Percentiles rank a stretch among this genome's conserved stretches.
phyloP scores from a whole-genome alignment of 148 eudicot genomes.

The Bassia scoparia region DNA sequence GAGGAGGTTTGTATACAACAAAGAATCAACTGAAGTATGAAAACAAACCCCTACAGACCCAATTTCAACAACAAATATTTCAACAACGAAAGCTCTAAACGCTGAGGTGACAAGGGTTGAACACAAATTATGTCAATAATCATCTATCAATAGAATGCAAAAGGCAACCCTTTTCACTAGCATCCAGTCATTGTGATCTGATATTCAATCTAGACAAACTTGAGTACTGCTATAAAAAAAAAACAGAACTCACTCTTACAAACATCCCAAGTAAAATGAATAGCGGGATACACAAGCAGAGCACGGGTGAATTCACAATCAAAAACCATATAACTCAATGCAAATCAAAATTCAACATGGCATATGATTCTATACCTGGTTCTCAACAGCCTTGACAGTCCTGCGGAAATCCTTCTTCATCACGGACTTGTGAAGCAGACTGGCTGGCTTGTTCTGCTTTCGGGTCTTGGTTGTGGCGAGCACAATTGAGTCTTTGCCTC shows the following conservation, averaged over 20 bases:
- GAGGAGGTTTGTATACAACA: too few relatives aligned
- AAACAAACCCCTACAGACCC: too few relatives aligned
- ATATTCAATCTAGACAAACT: too few relatives aligned
- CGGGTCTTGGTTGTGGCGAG: slow-evolving; percentile 83
- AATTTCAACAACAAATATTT: too few relatives aligned
- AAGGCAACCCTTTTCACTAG: background rate
- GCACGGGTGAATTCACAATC: background rate
- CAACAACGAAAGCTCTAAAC: too few relatives aligned
- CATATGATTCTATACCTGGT: slow-evolving; percentile 52
- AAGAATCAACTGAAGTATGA: too few relatives aligned
- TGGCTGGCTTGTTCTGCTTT: slow-evolving; percentile 76
- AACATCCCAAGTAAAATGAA: background rate
- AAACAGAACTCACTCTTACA: background rate
- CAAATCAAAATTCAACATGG: background rate
- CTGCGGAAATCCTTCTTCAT: slow-evolving; percentile 86
- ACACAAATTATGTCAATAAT: background rate
- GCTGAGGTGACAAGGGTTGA: background rate
- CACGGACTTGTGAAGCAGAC: slow-evolving; percentile 63
- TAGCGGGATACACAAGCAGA: background rate
- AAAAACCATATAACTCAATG: background rate
- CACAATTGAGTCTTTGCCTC: slow-evolving; percentile 66
- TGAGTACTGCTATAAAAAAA: too few relatives aligned
- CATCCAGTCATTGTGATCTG: background rate
- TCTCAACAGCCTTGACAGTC: slow-evolving; percentile 83
- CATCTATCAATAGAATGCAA: background rate